Base-by-base conservation (phyloP, 176 grass and related monocot species). In the Musa beccarii region DNA sequence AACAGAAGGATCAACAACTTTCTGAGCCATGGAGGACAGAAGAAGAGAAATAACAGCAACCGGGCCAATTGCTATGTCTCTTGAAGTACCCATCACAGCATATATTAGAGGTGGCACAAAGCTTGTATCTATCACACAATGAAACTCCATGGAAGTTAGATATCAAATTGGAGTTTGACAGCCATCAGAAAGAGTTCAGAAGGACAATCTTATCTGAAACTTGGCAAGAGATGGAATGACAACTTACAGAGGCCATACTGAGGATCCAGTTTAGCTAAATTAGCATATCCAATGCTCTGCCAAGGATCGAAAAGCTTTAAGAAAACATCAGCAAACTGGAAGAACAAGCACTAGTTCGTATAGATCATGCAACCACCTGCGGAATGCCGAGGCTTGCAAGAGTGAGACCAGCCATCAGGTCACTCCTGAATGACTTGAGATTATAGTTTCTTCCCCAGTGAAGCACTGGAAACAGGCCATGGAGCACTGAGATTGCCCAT, bases 251-350 rank as follows among this genome's bases (percentile, higher is more conserved):
- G 87, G 19, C 93, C 93, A 75, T 97, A 97, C 75, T 97, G 93
- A 53, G 85, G 93, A 24, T 93, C 88, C 74, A 97, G 81, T 71
- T 97, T 97, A 26, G 90, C 93, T 22, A 97, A 79, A 63, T 83
- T 93, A 77, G 93, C 93, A 83, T 97, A 97, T 87, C 93, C 93
- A 80, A 97, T 97, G 79, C 93, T 97, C 93, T 97, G 68, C 79
- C 84, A 74, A 79, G 43, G 20, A 72, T 70, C 8, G 52, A 5
- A 51, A 3, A 21, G 8, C 11, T 21, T 43, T 3, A 71, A 51
- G 29, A 24, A 51, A 52, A 68, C 14, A 12, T 8, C 2, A 50
- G 34, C 53, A 59, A 66, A 16, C 14, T 70, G 19, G 29, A 21
- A 52, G 43, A 70, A 49, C 0, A 70, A 17, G 34, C 34, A 43